Base-by-base conservation (phyloP, 192 early-diverging fungal genomes). In the Podila epicladia region DNA sequence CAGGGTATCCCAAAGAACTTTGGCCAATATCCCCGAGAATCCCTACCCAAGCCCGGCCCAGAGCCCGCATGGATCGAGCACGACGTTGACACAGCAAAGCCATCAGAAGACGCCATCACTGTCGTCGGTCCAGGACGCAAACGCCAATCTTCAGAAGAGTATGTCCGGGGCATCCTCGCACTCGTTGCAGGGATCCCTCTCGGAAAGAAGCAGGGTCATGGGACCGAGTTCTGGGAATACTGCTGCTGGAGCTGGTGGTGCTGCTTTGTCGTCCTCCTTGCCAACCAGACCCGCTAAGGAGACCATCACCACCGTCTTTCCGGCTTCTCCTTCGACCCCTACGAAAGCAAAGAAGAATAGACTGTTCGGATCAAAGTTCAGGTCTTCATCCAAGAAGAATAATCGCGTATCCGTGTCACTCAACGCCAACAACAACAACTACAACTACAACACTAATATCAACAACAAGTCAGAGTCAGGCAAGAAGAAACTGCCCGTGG, bases 181-280 rank as follows among this genome's bases (percentile, higher is more conserved):
- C 58, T 65, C 35, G 62, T 73, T 35, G 61, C 73, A 66, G 64
- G 71, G 57, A 72, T 31, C 17, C 20, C 68, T 58, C 29, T 60
- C 8, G 71, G 71, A 41, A 67, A 26, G 51, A 63, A 20, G 5
- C 62, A 71, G 11, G 59, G 62, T 6, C 70, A 66, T 45, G 77
- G 72, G 32, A 62, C 35, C 2, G 77, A 80, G 58, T 61, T 66
- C 32, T 80, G 77, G 77, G 70, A 80, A 69, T 62, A 71, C 31
- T 31, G 67, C 50, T 80, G 72, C 49, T 62, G 63, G 62, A 72
- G 77, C 63, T 72, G 71, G 70, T 73, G 71, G 71, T 80, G 77
- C 57, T 80, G 65, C 59, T 64, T 80, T 55, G 45, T 80, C 58
- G 58, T 69, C 69, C 53, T 75, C 63, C 57, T 80, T 62, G 49